Evolutionary conservation across 1,284 basidiomycete genomes (phyloP).

Genomic region (Marasmius oreades): DNA sequence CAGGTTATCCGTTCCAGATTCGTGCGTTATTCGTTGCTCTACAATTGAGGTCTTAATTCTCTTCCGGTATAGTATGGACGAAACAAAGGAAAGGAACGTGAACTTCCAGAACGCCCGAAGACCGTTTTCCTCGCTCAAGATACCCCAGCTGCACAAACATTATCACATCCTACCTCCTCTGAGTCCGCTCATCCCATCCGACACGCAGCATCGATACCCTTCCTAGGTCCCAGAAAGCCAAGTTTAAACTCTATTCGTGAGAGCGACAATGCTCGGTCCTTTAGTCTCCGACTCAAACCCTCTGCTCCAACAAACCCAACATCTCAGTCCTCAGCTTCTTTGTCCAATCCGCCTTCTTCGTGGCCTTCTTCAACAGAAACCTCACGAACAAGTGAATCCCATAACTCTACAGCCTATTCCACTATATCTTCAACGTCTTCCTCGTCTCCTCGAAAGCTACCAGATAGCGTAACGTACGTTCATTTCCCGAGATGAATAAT

Average conservation of each 20-base stretch:
- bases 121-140: conserved; percentile 33
- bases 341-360: background rate
- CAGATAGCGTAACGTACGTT: conserved; percentile 54
- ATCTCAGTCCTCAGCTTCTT: background rate
- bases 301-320: background rate
- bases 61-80: conserved; percentile 58
- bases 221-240: background rate
- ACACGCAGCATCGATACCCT: conserved; percentile 16
- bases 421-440: conserved; percentile 3
- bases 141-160: conserved; percentile 35
- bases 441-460: conserved; percentile 15
- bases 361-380: conserved; percentile 5
- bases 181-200: conserved; percentile 19
- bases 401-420: conserved; percentile 3
- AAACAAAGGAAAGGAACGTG: conserved; percentile 59
- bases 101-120: conserved; percentile 30
- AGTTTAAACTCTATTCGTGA: background rate
- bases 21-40: conserved; percentile 40
- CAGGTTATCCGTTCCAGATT: conserved; percentile 71
- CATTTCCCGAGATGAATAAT: background rate
- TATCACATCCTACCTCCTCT: conserved; percentile 24
- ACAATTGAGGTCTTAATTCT: background rate
- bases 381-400: conserved; percentile 20
- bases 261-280: background rate
- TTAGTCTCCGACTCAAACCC: background rate